These are phyloP conservation scores for Fusarium cyanostomum DNA, from an alignment of 2,329 filamentous ascomycete species.

Conservation along the genomic window DNA sequence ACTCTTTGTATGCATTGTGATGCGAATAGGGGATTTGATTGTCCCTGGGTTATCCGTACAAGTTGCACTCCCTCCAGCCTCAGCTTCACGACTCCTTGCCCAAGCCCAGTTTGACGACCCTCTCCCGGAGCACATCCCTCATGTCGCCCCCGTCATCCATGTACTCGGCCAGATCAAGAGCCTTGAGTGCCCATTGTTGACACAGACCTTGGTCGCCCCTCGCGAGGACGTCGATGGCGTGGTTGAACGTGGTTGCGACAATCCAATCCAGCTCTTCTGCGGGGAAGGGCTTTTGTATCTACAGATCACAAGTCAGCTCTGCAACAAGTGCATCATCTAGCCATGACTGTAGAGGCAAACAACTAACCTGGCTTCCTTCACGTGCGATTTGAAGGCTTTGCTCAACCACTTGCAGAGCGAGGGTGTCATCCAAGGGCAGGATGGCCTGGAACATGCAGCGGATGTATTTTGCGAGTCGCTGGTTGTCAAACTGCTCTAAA, in stretches of 20 bases:
- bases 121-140: constrained; percentile 55
- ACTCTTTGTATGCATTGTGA: neutral
- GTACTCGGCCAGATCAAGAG: constrained; percentile 69
- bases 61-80: neutral
- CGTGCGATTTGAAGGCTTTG: constrained; percentile 66
- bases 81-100: neutral
- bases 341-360: constrained; percentile 9
- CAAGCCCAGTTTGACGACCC: constrained; percentile 53
- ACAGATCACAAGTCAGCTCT: neutral
- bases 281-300: constrained; percentile 65
- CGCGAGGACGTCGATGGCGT: constrained; percentile 72
- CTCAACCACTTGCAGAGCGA: constrained; percentile 70
- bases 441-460: constrained; percentile 78
- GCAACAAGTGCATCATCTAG: neutral
- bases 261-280: constrained; percentile 79
- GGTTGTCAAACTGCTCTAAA: constrained; percentile 63
- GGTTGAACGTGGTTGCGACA: constrained; percentile 74
- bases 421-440: constrained; percentile 63
- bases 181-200: constrained; percentile 69
- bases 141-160: constrained; percentile 63
- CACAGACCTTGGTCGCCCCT: constrained; percentile 63
- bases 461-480: constrained; percentile 77
- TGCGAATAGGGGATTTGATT: neutral
- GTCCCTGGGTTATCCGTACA: neutral
- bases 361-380: constrained; percentile 57